Evolutionary conservation across 2,329 filamentous ascomycete species (phyloP), one percentile per base, ranked within the genome.

Genomic region (Colletotrichum zoysiae): DNA sequence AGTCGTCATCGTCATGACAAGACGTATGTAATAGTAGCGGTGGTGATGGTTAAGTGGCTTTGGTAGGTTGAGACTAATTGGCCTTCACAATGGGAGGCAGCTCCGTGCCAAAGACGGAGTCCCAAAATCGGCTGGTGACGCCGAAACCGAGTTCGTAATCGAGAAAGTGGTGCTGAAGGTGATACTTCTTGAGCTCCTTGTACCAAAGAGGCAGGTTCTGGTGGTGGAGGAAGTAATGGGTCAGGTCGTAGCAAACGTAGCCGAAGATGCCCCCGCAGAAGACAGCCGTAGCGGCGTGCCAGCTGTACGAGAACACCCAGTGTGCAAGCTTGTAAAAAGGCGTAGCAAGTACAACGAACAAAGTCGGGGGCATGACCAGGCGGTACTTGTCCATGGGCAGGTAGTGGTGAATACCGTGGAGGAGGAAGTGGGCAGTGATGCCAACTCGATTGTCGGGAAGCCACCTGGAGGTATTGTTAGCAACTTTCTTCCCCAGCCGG

Each of bases 321-420:
- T 98, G 95, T 0, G 96, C 94, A 62, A 99, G 86, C 81, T 94
- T 93, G 92, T 94, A 99, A 85, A 98, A 98, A 0, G 96, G 96
- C 0, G 89, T 87, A 7, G 95, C 95, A 26, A 99, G 90, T 16
- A 89, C 87, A 33, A 95, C 74, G 79, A 99, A 98, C 4, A 99
- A 86, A 0, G 94, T 89, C 0, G 96, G 96, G 1, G 96, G 96
- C 96, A 99, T 98, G 75, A 99, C 96, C 12, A 99, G 91, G 73
- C 96, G 92, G 78, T 97, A 95, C 79, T 92, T 95, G 84, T 99
- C 96, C 96, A 99, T 98, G n/a, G 96, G 96, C 5, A 99, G 89
- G 82, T 98, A 99, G 83, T 99, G 96, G 80, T 99, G 96, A 74
- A 99, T 94, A 74, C 96, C 96, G 78, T 99, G 96, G 35, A 99